phyloP scores from a whole-genome alignment of 345 rosid species.

The Eucalyptus sp. region DNA sequence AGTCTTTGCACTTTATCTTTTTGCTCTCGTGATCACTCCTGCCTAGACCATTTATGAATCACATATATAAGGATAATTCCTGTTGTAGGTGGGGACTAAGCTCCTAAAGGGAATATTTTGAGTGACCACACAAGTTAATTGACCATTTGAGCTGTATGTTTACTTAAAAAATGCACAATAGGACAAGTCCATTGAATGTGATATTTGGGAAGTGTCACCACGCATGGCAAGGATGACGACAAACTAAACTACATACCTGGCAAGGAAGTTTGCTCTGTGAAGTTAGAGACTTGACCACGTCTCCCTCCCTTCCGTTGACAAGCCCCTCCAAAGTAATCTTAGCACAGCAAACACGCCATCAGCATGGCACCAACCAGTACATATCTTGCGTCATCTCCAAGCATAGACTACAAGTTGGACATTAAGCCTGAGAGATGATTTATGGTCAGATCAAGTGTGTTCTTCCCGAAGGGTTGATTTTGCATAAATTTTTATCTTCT shows the following conservation, averaged over 20 bases:
- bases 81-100: background rate
- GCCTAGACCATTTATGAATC: background rate
- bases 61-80: fast-evolving
- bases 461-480: background rate
- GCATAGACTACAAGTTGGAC: background rate
- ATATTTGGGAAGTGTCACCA: background rate
- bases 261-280: background rate
- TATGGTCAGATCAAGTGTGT: background rate
- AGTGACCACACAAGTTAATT: background rate
- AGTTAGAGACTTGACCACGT: background rate
- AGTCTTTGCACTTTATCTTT: background rate
- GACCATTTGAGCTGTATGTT: background rate
- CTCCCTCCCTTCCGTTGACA: background rate
- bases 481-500: background rate
- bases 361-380: background rate
- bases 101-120: background rate
- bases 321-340: background rate
- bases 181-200: background rate
- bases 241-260: background rate
- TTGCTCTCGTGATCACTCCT: background rate
- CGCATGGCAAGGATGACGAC: background rate
- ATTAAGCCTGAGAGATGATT: background rate
- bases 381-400: background rate
- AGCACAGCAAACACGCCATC: background rate
- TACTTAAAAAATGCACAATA: background rate